Evolutionary conservation across 345 rosid genomes (phyloP).

Genomic region (Heritiera littoralis): DNA sequence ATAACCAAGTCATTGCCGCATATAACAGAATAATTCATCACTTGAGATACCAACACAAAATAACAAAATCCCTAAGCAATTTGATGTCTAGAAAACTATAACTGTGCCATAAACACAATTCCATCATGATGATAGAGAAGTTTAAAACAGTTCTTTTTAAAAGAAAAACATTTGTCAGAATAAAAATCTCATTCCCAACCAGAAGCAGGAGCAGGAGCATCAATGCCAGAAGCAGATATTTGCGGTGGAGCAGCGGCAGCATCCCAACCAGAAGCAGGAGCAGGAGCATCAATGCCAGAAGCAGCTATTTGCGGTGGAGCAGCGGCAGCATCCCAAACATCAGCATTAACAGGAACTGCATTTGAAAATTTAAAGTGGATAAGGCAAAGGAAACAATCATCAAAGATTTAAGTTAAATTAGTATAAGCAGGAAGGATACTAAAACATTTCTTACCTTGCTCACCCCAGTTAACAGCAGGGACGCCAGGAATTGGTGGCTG

Average conservation of each 20-base stretch:
- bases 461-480: conserved; percentile 48
- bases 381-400: not conserved
- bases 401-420: not conserved
- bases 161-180: conserved; percentile 21
- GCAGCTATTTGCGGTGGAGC: conserved; percentile 27
- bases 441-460: conserved; percentile 26
- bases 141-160: conserved; percentile 24
- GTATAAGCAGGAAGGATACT: not conserved
- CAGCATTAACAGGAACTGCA: conserved; percentile 27
- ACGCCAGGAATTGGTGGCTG: conserved; percentile 61
- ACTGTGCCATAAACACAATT: conserved; percentile 27
- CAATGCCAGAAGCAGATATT: not conserved
- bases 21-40: conserved; percentile 17
- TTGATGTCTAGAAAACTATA: conserved; percentile 16
- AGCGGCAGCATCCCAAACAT: conserved; percentile 53
- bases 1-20: not conserved
- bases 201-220: conserved; percentile 25
- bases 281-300: conserved; percentile 5
- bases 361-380: not conserved
- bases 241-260: conserved; percentile 32
- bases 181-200: conserved; percentile 50
- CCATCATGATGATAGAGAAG: conserved; percentile 6
- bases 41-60: not conserved
- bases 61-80: conserved; percentile 17
- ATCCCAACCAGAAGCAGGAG: conserved; percentile 47